phyloP scores from a whole-genome alignment of 1,284 basidiomycete species.

The Cerioporus squamosus region DNA sequence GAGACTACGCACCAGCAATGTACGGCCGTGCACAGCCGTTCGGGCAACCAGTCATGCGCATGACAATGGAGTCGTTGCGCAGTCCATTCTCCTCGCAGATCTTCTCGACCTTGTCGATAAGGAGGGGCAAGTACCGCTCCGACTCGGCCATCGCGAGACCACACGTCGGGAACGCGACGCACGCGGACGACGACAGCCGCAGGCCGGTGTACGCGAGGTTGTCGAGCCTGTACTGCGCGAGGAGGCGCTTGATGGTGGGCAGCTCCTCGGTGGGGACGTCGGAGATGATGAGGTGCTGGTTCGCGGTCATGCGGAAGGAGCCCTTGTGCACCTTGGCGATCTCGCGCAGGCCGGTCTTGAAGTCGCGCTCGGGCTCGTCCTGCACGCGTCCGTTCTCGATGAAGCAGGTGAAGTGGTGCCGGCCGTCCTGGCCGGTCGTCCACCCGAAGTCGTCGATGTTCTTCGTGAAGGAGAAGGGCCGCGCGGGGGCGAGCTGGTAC shows the following conservation, averaged over 20 bases:
- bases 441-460: conserved; percentile 97
- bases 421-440: conserved; percentile 87
- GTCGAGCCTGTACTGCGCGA: conserved; percentile 91
- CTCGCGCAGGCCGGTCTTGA: conserved; percentile 93
- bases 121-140: conserved; percentile 92
- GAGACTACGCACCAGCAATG: conserved; percentile 66
- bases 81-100: conserved; percentile 94
- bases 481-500: conserved; percentile 75
- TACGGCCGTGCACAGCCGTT: conserved; percentile 97
- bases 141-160: conserved; percentile 96
- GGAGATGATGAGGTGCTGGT: conserved; percentile 93
- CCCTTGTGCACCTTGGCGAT: conserved; percentile 96
- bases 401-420: conserved; percentile 92
- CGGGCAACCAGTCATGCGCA: conserved; percentile 98
- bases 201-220: conserved; percentile 84
- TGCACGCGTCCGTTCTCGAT: conserved; percentile 98
- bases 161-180: conserved; percentile 98
- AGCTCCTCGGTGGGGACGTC: conserved; percentile 81
- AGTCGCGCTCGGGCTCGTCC: conserved; percentile 88
- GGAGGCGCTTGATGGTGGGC: conserved; percentile 76
- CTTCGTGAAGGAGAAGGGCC: conserved; percentile 82
- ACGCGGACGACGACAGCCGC: conserved; percentile 88
- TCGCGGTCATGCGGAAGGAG: conserved; percentile 89
- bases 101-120: conserved; percentile 95
- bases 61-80: conserved; percentile 92